A percentile compares a stretch with the other conserved stretches of the same genome.
phyloP scores from a whole-genome alignment of 2,329 filamentous ascomycete genomes.

The Pseudovirgaria hyperparasitica region DNA sequence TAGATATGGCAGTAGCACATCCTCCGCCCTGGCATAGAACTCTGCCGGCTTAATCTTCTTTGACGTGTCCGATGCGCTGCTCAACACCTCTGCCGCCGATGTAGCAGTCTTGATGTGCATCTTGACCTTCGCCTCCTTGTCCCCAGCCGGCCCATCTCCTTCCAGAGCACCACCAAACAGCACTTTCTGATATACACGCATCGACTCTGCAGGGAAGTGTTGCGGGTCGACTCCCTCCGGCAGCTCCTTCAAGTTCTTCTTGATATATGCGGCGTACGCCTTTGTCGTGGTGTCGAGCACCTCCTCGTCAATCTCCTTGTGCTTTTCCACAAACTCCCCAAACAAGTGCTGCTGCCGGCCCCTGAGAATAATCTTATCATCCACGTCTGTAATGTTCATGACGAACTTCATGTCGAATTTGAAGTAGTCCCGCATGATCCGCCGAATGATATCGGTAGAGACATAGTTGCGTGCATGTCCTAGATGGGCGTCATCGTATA shows the following conservation, averaged over 20 bases:
- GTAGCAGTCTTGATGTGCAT: constrained; percentile 65
- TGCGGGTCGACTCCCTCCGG: constrained; percentile 30
- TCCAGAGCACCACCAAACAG: constrained; percentile 42
- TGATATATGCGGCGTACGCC: constrained; percentile 45
- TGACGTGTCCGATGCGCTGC: constrained; percentile 14
- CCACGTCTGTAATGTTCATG: constrained; percentile 71
- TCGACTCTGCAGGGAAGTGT: constrained; percentile 33
- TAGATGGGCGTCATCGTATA: constrained; percentile 70
- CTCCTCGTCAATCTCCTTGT: constrained; percentile 30
- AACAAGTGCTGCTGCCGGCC: constrained; percentile 71
- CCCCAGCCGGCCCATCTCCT: constrained; percentile 45
- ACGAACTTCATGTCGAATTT: constrained; percentile 73
- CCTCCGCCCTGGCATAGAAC: constrained; percentile 47
- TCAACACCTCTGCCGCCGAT: constrained; percentile 40
- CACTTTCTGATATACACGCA: constrained; percentile 41
- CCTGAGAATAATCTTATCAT: constrained; percentile 47
- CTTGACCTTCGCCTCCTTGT: constrained; percentile 76
- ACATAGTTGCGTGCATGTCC: constrained; percentile 86
- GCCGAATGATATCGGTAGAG: constrained; percentile 74
- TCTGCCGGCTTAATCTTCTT: constrained; percentile 22
- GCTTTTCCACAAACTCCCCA: constrained; percentile 47
- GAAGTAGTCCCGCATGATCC: constrained; percentile 74
- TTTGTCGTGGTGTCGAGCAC: constrained; percentile 36
- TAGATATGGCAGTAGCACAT: constrained; percentile 70
- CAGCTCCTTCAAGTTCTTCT: constrained; percentile 53